Percentiles rank a stretch among this genome's conserved stretches.
Evolutionary conservation across 2,329 filamentous ascomycete species (phyloP).

Genomic region (Hortaea werneckii): DNA sequence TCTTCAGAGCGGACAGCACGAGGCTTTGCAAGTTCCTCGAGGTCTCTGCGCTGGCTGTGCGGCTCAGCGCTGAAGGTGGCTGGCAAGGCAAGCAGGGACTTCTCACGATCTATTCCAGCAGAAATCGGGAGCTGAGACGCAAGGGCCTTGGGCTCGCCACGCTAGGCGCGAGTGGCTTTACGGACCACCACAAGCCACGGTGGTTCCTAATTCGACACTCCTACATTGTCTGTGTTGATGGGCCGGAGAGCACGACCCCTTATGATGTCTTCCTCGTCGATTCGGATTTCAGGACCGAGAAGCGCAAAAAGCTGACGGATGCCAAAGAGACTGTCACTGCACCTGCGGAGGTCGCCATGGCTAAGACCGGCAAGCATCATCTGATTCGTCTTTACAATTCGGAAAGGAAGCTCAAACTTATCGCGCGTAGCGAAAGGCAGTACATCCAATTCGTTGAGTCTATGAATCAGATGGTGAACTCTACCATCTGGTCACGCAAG

Average conservation of each 20-base stretch:
- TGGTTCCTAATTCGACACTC: slow-evolving; percentile 98
- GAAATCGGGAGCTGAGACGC: slow-evolving; percentile 40
- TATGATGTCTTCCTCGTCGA: slow-evolving; percentile 99
- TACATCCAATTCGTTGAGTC: slow-evolving; percentile 90
- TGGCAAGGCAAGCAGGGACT: slow-evolving; percentile 97
- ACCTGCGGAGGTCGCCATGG: background rate
- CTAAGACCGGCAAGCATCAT: slow-evolving; percentile 58
- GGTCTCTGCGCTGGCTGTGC: slow-evolving; percentile 83
- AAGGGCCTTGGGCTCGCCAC: slow-evolving; percentile 37
- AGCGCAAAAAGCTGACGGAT: slow-evolving; percentile 47
- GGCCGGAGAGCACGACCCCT: slow-evolving; percentile 95
- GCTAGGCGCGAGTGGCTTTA: slow-evolving; percentile 33
- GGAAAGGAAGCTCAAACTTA: slow-evolving; percentile 81
- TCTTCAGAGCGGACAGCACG: slow-evolving; percentile 93
- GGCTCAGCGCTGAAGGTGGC: slow-evolving; percentile 86
- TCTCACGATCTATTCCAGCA: slow-evolving; percentile 79
- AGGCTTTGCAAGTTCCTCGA: slow-evolving; percentile 92
- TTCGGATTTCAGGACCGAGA: slow-evolving; percentile 70
- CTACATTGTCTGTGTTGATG: slow-evolving; percentile 97
- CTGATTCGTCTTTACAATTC: slow-evolving; percentile 80
- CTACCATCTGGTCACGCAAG: slow-evolving; percentile 69
- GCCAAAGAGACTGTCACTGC: slow-evolving; percentile 52
- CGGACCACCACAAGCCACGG: slow-evolving; percentile 76
- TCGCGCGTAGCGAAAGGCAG: slow-evolving; percentile 83
- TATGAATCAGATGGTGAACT: slow-evolving; percentile 71